Base-by-base conservation (phyloP, 352 stramenopile genomes). In the Phytophthora sansomeana region DNA sequence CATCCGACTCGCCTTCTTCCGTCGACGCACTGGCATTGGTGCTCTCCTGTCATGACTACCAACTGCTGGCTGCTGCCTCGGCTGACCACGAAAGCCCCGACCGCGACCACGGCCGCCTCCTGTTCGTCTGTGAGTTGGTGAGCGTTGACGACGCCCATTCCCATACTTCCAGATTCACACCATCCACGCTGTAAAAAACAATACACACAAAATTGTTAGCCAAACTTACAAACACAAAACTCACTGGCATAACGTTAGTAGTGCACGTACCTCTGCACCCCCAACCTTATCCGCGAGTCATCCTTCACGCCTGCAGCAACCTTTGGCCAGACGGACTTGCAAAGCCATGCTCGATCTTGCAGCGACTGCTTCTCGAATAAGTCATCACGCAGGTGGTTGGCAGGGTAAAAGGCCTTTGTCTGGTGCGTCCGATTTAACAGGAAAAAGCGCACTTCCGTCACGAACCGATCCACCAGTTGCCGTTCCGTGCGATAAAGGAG, bases 391-490 rank as follows among this genome's bases (percentile, higher is more conserved):
- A 92, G 35, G 51, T 87, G 78, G 36, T 85, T 78, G 4, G 76
- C 77, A 3, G 81, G 78, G 36, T 90, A 92, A 26, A 72, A 80
- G 5, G 68, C 72, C 48, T 89, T 67, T 0, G 74, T 33, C 4
- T 58, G 59, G 5, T 72, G 64, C 11, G 76, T 78, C 30, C 81
- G 78, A 42, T 75, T 67, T 11, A 92, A 53, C 33, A 92, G 59
- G 44, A 80, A 81, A 29, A 81, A 90, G 19, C 83, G 83, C 43
- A 88, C 83, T 63, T 92, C 83, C 53, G 89, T 90, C 24, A 90
- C 76, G 21, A 90, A 79, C 0, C 83, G 79, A 57, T 90, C 81
- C 6, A 87, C 64, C 5, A 92, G 56, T 47, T 77, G 63, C 6
- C 73, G 73, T 61, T 89, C 73, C 17, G 75, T 77, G 17, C 78